Percentiles rank a stretch among this genome's conserved stretches.
phyloP scores from a whole-genome alignment of 2,329 filamentous ascomycete genomes.

The Drechslerella stenobrocha region DNA sequence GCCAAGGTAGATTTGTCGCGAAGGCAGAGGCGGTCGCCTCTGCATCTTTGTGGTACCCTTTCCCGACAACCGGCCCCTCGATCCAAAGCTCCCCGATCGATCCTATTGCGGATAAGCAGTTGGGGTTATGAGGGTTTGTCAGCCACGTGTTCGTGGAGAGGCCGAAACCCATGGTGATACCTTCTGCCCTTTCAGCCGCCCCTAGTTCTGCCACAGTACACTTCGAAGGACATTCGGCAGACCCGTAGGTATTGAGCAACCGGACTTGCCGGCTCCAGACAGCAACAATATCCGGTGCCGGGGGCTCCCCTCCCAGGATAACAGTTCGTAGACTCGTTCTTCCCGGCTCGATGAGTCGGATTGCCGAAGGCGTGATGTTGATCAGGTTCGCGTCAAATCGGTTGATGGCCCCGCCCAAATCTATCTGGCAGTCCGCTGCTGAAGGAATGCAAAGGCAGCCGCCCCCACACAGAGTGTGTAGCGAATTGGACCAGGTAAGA shows the following conservation, averaged over 20 bases:
- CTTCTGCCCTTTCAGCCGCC: neutral
- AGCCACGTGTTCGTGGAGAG: too few species aligned
- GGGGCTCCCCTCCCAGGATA: neutral
- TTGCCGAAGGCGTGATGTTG: conserved; percentile 58
- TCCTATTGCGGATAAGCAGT: neutral
- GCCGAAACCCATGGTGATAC: neutral
- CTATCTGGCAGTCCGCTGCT: conserved; percentile 38
- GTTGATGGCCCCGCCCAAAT: conserved; percentile 54
- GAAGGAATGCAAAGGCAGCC: conserved; percentile 9
- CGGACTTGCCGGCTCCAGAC: neutral
- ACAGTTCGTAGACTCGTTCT: neutral
- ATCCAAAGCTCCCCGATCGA: conserved; percentile 4
- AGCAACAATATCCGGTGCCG: neutral
- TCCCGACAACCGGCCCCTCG: neutral
- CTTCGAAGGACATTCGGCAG: conserved; percentile 10
- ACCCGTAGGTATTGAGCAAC: conserved; percentile 6
- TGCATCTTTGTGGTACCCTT: too few species aligned
- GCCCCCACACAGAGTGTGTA: conserved; percentile 1
- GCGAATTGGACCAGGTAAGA: neutral
- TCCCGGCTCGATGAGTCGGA: conserved; percentile 56
- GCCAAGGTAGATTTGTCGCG: too few species aligned
- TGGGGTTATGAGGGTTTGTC: neutral
- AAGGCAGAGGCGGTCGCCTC: too few species aligned
- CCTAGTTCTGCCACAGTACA: conserved; percentile 4
- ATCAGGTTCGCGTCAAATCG: conserved; percentile 57